phyloP scores from a whole-genome alignment of 306 rosid genomes.

The Medicago truncatula region MtrunA17r5.0-ANR NC_053042.1:2278001-2278500 shows the following conservation, averaged over 20 bases:
- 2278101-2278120: no score
- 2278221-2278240: slow-evolving; percentile 48
- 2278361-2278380: slow-evolving; percentile 32
- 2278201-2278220: no score
- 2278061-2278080: slow-evolving; percentile 9
- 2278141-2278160: no score
- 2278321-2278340: slow-evolving; percentile 82
- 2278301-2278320: slow-evolving; percentile 89
- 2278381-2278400: not conserved
- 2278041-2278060: slow-evolving; percentile 19
- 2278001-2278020: slow-evolving; percentile 85
- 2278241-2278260: slow-evolving; percentile 52
- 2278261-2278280: slow-evolving; percentile 35
- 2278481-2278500: not conserved
- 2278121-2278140: not conserved
- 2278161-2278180: not conserved
- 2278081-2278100: not conserved
- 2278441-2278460: not conserved
- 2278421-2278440: slow-evolving; percentile 52
- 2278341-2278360: slow-evolving; percentile 64
- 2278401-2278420: slow-evolving; percentile 49
- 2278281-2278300: slow-evolving; percentile 63
- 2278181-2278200: no score
- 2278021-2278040: slow-evolving; percentile 76
- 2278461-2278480: not conserved